phyloP scores from a whole-genome alignment of 768 basidiomycete species.

The Lyophyllum shimeji region DNA sequence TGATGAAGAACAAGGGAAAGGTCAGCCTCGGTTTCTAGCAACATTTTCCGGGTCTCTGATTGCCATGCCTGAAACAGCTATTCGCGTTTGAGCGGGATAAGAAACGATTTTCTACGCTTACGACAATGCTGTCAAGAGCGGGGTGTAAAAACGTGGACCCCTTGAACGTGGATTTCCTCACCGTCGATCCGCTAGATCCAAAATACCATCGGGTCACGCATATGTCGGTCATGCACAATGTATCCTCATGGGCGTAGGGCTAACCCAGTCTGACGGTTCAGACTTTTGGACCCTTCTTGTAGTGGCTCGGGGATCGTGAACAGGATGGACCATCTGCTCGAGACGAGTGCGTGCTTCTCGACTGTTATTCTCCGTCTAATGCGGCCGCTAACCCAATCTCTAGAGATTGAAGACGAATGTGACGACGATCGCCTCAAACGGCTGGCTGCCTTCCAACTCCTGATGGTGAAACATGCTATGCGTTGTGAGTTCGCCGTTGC shows the following conservation, averaged over 20 bases:
- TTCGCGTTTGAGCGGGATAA: slow-evolving; percentile 90
- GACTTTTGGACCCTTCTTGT: slow-evolving; percentile 94
- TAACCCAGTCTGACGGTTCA: slow-evolving; percentile 26
- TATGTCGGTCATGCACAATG: slow-evolving; percentile 57
- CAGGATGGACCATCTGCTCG: slow-evolving; percentile 81
- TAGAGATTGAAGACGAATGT: slow-evolving; percentile 59
- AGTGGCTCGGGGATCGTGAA: slow-evolving; percentile 94
- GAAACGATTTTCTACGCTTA: slow-evolving; percentile 78
- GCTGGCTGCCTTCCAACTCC: slow-evolving; percentile 84
- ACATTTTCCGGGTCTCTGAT: not conserved
- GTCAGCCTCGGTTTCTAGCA: slow-evolving; percentile 36
- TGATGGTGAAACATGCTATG: slow-evolving; percentile 94
- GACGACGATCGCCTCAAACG: slow-evolving; percentile 74
- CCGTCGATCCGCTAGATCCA: slow-evolving; percentile 63
- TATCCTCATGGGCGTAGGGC: not conserved
- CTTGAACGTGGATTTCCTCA: slow-evolving; percentile 81
- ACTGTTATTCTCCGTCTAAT: not conserved
- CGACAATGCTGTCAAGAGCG: slow-evolving; percentile 83
- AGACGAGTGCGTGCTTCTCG: slow-evolving; percentile 50
- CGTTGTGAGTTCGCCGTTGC: slow-evolving; percentile 58
- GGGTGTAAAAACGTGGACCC: slow-evolving; percentile 79
- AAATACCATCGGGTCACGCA: slow-evolving; percentile 74
- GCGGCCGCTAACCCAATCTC: slow-evolving; percentile 5
- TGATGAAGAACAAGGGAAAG: slow-evolving; percentile 82
- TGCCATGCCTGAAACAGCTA: slow-evolving; percentile 40